A percentile compares a stretch with the other conserved stretches of the same genome.
phyloP scores from a whole-genome alignment of 2,329 filamentous ascomycete genomes.

The Arachnomyces sp. region DNA sequence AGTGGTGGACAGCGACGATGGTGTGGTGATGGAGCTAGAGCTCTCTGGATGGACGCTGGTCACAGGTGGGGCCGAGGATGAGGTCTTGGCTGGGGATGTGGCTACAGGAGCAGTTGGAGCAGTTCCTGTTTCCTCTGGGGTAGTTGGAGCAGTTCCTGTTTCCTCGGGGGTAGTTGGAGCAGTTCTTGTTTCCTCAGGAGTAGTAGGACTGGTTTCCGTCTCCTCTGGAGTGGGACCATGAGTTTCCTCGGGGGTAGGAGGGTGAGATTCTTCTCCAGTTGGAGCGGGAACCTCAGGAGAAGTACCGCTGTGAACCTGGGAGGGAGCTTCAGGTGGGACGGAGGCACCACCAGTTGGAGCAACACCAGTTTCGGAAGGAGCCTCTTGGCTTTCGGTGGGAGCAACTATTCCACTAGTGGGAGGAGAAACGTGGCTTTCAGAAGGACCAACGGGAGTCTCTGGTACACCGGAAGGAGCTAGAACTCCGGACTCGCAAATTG shows the following conservation, averaged over 20 bases:
- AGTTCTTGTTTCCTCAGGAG: too few species aligned
- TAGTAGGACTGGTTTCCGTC: too few species aligned
- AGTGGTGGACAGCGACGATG: background rate
- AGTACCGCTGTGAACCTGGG: too few species aligned
- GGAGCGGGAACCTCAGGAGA: too few species aligned
- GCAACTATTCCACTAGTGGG: background rate
- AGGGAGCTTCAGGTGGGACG: too few species aligned
- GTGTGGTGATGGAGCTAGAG: background rate
- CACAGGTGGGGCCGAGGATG: background rate
- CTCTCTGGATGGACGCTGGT: background rate
- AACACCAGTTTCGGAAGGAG: background rate
- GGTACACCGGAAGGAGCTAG: background rate
- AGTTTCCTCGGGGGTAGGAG: too few species aligned
- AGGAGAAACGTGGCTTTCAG: background rate
- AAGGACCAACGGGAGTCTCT: background rate
- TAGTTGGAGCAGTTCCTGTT: too few species aligned
- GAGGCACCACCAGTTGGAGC: background rate
- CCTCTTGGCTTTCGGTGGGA: background rate
- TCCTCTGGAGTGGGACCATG: too few species aligned
- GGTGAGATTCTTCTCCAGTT: too few species aligned
- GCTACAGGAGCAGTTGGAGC: background rate
- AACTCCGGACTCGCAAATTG: constrained; percentile 6
- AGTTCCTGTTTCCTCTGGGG: too few species aligned
- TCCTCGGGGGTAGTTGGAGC: too few species aligned
- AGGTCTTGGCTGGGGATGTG: background rate